These are phyloP conservation scores for Gossypium mustelinum DNA, from an alignment of 345 rosid species.

Conservation along the genomic window DNA sequence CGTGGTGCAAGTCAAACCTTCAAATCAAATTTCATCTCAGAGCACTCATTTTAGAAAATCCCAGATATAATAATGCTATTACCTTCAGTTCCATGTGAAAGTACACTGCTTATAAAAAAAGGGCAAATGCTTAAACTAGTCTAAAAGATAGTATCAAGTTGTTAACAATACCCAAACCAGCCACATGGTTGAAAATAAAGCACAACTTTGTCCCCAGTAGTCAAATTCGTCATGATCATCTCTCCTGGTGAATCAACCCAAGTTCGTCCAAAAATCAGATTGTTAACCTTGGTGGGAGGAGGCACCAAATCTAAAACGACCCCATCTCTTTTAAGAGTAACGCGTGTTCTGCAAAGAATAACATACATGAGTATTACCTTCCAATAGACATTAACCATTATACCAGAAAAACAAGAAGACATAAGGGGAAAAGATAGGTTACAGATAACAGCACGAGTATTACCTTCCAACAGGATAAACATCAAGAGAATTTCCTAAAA, in stretches of 20 bases:
- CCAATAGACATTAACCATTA: conserved; percentile 39
- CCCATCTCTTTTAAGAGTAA: conserved; percentile 63
- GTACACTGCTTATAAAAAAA: background rate
- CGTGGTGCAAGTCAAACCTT: background rate
- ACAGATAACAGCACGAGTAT: background rate
- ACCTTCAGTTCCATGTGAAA: background rate
- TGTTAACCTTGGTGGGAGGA: conserved; percentile 72
- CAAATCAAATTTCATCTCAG: background rate
- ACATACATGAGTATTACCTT: conserved; percentile 31
- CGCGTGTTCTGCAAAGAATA: conserved; percentile 50
- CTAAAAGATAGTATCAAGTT: background rate
- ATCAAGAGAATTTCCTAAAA: conserved; percentile 68
- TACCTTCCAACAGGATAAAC: conserved; percentile 80
- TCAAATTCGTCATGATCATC: conserved; percentile 70
- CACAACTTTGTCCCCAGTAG: conserved; percentile 78
- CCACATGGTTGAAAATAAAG: conserved; percentile 78
- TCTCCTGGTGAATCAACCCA: conserved; percentile 85
- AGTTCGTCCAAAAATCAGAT: conserved; percentile 75
- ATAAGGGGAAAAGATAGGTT: background rate
- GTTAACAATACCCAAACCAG: conserved; percentile 66
- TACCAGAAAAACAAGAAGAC: background rate
- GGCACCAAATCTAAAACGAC: conserved; percentile 72
- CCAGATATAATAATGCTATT: background rate
- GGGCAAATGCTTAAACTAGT: background rate
- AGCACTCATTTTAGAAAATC: background rate